Conservation (phyloP, 2,329 filamentous ascomycete genomes). For the Fusarium nygamai region DNA sequence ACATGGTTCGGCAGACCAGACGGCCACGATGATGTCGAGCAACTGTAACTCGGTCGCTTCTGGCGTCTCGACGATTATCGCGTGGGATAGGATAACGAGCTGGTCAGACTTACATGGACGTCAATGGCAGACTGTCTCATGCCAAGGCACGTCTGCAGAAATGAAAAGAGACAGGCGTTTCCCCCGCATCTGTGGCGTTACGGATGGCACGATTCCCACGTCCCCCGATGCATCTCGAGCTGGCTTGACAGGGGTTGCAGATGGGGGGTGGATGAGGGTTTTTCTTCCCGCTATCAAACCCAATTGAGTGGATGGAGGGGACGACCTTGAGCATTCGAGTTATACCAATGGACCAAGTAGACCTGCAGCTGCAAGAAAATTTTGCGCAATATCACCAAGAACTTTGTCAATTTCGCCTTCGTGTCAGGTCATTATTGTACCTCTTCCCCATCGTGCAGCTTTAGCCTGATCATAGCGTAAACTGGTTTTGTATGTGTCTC, state of each 20-base stretch:
- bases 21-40: conserved; percentile 30
- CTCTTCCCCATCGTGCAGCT: conserved; percentile 31
- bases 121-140: conserved; percentile 12
- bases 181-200: conserved; percentile 41
- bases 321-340: background rate
- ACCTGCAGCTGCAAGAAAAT: conserved; percentile 8
- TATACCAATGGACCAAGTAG: conserved; percentile 27
- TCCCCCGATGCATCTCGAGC: conserved; percentile 32
- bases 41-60: conserved; percentile 15
- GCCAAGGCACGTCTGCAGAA: conserved; percentile 29
- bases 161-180: conserved; percentile 9
- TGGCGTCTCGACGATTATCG: conserved; percentile 1
- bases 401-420: conserved; percentile 35
- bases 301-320: background rate
- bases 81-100: background rate
- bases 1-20: conserved; percentile 60
- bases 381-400: conserved; percentile 20
- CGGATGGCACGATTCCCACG: conserved; percentile 41
- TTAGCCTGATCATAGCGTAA: conserved; percentile 20
- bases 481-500: conserved; percentile 4
- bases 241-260: conserved; percentile 22
- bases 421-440: conserved; percentile 38
- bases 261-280: conserved; percentile 9
- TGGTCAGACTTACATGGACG: conserved; percentile 8
- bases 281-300: conserved; percentile 1